Percentiles rank a stretch among this genome's conserved stretches.
Conservation (phyloP, 2,329 filamentous ascomycete species). For the Trichophyton schoenleinii region DNA sequence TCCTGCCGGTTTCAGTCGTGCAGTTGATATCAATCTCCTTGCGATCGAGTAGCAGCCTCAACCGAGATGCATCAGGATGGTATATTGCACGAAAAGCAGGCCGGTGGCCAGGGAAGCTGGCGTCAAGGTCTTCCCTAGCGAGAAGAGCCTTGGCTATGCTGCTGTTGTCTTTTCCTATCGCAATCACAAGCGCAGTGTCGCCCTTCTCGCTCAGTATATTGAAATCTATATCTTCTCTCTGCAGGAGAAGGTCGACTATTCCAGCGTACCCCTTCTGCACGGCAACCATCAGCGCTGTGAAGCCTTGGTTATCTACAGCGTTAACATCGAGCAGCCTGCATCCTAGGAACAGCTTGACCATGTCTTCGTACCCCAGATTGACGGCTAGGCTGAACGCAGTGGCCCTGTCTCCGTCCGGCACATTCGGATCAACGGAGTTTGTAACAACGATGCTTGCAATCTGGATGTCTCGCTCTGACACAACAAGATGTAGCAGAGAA, state of each 20-base stretch:
- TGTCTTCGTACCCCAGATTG: neutral
- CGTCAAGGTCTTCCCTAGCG: neutral
- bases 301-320: constrained; percentile 1
- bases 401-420: neutral
- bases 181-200: neutral
- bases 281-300: neutral
- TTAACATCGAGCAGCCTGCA: neutral
- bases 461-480: neutral
- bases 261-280: neutral
- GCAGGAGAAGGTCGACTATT: neutral
- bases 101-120: neutral
- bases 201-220: neutral
- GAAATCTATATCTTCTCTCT: neutral
- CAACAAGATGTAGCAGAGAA: neutral
- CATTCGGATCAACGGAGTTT: neutral
- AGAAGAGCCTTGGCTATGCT: neutral
- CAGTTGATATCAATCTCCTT: neutral
- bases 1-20: constrained; percentile 2
- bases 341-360: neutral
- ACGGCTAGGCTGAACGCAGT: neutral
- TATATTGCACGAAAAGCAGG: neutral
- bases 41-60: neutral
- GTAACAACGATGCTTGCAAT: neutral
- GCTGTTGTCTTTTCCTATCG: neutral
- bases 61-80: neutral